phyloP scores from a whole-genome alignment of 2,329 filamentous ascomycete species.

The Aspergillus latus region DNA sequence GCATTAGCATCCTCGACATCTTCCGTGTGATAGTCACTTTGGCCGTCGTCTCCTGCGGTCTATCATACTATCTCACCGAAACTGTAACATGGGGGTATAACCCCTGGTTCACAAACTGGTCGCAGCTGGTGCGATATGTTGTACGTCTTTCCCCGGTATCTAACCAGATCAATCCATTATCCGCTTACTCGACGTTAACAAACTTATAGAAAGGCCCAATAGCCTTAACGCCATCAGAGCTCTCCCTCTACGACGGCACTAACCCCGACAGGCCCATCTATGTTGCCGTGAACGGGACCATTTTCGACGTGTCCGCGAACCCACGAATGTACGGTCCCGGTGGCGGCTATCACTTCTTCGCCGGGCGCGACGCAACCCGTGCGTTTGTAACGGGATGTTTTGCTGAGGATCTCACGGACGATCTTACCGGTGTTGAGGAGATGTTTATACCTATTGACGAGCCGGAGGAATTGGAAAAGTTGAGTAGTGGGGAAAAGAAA shows the following conservation, averaged over 20 bases:
- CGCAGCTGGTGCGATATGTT: slow-evolving; percentile 59
- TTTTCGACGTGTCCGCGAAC: slow-evolving; percentile 63
- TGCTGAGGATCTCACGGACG: slow-evolving; percentile 75
- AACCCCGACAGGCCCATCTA: slow-evolving; percentile 77
- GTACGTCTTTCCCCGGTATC: slow-evolving; percentile 46
- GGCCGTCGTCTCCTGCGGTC: slow-evolving; percentile 62
- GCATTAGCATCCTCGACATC: slow-evolving; percentile 60
- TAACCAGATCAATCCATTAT: not conserved
- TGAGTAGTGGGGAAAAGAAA: slow-evolving; percentile 47
- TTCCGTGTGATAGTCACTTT: slow-evolving; percentile 69
- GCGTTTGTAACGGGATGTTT: slow-evolving; percentile 95
- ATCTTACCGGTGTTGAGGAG: slow-evolving; percentile 81
- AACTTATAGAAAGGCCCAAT: slow-evolving; percentile 55
- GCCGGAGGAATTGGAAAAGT: slow-evolving; percentile 35
- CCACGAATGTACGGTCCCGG: slow-evolving; percentile 71
- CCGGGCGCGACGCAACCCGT: slow-evolving; percentile 80
- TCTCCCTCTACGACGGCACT: slow-evolving; percentile 73
- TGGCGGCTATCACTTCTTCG: slow-evolving; percentile 82
- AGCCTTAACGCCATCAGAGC: slow-evolving; percentile 71
- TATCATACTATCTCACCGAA: slow-evolving; percentile 77
- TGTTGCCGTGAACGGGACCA: slow-evolving; percentile 72
- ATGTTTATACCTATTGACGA: slow-evolving; percentile 76
- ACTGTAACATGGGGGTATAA: slow-evolving; percentile 68
- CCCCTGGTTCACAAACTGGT: slow-evolving; percentile 61
- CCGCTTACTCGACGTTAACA: too few species aligned